phyloP scores from a whole-genome alignment of 257 asterid species.

The Phtheirospermum japonicum region DNA sequence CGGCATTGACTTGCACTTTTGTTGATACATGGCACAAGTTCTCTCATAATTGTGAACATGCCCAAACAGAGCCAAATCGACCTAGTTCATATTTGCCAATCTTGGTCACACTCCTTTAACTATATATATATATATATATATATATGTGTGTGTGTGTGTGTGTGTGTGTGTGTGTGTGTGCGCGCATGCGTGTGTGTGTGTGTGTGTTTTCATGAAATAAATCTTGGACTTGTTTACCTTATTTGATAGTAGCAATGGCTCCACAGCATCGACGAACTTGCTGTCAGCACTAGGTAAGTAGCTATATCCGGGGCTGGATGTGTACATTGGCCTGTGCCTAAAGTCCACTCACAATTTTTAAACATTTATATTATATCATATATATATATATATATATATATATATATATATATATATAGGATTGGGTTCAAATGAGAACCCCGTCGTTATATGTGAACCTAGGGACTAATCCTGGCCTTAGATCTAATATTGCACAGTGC shows the following conservation, averaged over 20 bases:
- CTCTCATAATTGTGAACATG: constrained; percentile 95
- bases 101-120: background rate
- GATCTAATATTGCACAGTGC: too few relatives aligned
- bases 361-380: too few relatives aligned
- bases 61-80: constrained; percentile 74
- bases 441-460: too few relatives aligned
- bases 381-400: too few relatives aligned
- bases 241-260: constrained; percentile 60
- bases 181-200: too few relatives aligned
- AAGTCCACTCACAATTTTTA: too few relatives aligned
- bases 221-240: constrained; percentile 36
- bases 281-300: constrained; percentile 44
- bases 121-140: too few relatives aligned
- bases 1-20: constrained; percentile 64
- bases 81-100: constrained; percentile 45
- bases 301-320: constrained; percentile 34
- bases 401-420: too few relatives aligned
- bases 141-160: too few relatives aligned
- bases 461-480: too few relatives aligned
- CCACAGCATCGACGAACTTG: constrained; percentile 57
- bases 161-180: too few relatives aligned
- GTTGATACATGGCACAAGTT: constrained; percentile 61
- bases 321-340: constrained; percentile 94
- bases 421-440: too few relatives aligned
- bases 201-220: background rate